phyloP scores from a whole-genome alignment of 2,329 filamentous ascomycete species.

The Pseudocercospora crystallina region DNA sequence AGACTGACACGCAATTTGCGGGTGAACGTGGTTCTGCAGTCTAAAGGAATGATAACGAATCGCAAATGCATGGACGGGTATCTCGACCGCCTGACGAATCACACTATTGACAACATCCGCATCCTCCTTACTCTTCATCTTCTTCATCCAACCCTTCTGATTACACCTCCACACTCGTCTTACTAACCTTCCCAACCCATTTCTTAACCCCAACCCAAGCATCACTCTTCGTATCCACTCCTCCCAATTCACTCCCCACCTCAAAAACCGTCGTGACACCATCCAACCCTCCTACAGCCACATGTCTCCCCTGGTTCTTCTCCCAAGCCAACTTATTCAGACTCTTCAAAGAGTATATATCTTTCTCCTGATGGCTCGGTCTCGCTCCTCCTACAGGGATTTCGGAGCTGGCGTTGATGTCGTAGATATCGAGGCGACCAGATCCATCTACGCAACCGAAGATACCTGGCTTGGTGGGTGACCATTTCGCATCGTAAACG shows the following conservation, averaged over 20 bases:
- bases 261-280: conserved; percentile 91
- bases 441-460: conserved; percentile 94
- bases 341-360: conserved; percentile 60
- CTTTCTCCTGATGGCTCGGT: conserved; percentile 39
- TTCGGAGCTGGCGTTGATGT: conserved; percentile 87
- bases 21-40: no score
- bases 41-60: no score
- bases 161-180: conserved; percentile 25
- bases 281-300: conserved; percentile 90
- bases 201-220: conserved; percentile 95
- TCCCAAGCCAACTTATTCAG: conserved; percentile 97
- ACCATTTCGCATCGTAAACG: conserved; percentile 96
- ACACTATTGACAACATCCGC: no score
- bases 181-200: conserved; percentile 60
- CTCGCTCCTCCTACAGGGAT: conserved; percentile 77
- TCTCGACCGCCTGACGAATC: no score
- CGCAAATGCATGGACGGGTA: no score
- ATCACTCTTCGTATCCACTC: conserved; percentile 77
- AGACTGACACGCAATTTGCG: no score
- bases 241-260: conserved; percentile 77
- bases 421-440: conserved; percentile 91
- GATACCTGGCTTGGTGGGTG: conserved; percentile 86
- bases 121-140: no score
- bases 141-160: no score
- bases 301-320: conserved; percentile 76